Evolutionary conservation across 179 eudicot genomes (phyloP), one percentile per base, ranked within the genome.

Genomic region (Silene noctiflora): DNA sequence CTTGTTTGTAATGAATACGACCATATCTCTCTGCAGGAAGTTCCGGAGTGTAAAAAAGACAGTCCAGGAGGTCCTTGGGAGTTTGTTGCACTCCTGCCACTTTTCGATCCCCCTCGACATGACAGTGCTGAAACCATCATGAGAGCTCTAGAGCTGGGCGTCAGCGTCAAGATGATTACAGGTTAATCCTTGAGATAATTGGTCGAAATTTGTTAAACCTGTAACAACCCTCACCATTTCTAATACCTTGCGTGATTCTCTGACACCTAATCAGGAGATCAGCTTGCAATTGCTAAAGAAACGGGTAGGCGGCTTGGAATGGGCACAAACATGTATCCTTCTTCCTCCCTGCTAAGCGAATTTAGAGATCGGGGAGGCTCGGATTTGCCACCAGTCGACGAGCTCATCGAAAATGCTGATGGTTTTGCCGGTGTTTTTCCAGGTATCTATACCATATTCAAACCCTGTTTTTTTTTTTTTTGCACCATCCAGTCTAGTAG

Each of bases 401-500:
- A 82, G 61, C 85, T 84, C 6, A 79, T 84, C 0, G 85, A 84
- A 78, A 76, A 3, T 19, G 87, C 87, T 6, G 87, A 84, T 63
- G 87, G 87, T 44, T 84, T 84, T 79, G 87, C 87, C 29, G 87
- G 87, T 42, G 87, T 84, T 73, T 84, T 84, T 59, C 87, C 87
- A 35, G 87, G 87, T 84, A 84, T 11, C 12, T 9, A 42, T 4
- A 42, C 46, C 46, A 9, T 42, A 42, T 42, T 42, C 46, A 27
- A 27, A 27, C 29, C 29, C 29, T 2, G 1, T 27, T 27, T 27
- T 27, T 2, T 27, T 27, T 27, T 27, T 27, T 2, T 27, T 27
- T 27, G 29, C 29, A 27, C 29, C 29, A 27, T 27, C 29, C 2
- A 27, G 29, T 27, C 29, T 27, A 27, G 29, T 27, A 27, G 29